Evolutionary conservation across 78 protist species (phyloP).

Genomic region (Creolimax fragrantissima): DNA sequence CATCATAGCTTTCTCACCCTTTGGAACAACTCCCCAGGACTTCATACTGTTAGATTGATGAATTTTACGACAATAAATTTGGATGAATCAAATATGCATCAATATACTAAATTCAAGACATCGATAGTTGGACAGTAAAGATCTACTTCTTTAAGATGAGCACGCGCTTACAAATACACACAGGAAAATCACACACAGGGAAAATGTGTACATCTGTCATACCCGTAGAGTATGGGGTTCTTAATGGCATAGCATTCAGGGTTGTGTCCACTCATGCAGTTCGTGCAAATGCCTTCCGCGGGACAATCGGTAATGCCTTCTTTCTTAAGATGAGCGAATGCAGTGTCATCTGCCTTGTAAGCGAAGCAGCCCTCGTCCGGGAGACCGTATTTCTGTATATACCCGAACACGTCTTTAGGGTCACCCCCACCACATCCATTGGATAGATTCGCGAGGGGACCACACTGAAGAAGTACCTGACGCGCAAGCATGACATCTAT

Average conservation of each 20-base stretch:
- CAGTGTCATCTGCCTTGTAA: neutral
- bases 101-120: too few relatives aligned
- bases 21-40: neutral
- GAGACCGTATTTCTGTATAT: neutral
- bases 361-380: slow-evolving; percentile 10
- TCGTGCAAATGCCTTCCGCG: neutral
- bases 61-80: too few relatives aligned
- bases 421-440: neutral
- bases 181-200: too few relatives aligned
- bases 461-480: neutral
- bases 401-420: neutral
- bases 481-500: neutral
- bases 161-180: too few relatives aligned
- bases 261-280: neutral
- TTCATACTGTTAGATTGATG: neutral
- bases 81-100: too few relatives aligned
- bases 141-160: too few relatives aligned
- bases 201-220: too few relatives aligned
- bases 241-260: neutral
- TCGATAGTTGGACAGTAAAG: too few relatives aligned
- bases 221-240: neutral
- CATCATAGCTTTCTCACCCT: slow-evolving; percentile 42
- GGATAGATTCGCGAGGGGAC: neutral
- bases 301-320: neutral
- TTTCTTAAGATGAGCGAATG: neutral